phyloP scores from a whole-genome alignment of 2,329 filamentous ascomycete genomes.

The Aspergillus amoenus region DNA sequence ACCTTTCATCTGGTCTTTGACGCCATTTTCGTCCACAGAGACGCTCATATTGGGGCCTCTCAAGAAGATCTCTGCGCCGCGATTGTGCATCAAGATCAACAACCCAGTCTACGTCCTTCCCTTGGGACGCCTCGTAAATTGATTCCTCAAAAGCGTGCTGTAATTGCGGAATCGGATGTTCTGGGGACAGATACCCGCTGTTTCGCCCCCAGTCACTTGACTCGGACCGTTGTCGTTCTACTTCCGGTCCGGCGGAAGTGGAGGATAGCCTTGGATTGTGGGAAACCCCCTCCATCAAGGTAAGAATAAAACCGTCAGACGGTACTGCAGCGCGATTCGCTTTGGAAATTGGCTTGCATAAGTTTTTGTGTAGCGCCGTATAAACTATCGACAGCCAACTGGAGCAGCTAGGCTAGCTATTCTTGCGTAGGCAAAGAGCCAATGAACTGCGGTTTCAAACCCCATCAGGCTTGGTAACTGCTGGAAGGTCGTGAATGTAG shows the following conservation, averaged over 20 bases:
- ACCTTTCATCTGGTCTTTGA: slow-evolving; percentile 65
- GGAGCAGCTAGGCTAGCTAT: neutral
- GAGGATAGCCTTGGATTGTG: neutral
- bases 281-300: slow-evolving; percentile 2
- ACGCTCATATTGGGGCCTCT: slow-evolving; percentile 66
- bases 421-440: slow-evolving; percentile 5
- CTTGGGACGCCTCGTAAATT: slow-evolving; percentile 38
- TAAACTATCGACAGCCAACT: neutral
- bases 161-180: slow-evolving; percentile 43
- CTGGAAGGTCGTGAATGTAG: neutral
- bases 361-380: neutral
- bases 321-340: neutral
- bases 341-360: neutral
- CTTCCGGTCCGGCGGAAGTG: slow-evolving; percentile 6
- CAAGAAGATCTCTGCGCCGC: slow-evolving; percentile 66
- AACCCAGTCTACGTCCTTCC: slow-evolving; percentile 24
- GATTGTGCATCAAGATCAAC: slow-evolving; percentile 40
- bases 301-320: neutral
- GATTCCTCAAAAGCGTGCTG: slow-evolving; percentile 49
- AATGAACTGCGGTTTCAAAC: slow-evolving; percentile 7
- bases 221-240: slow-evolving; percentile 1
- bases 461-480: slow-evolving; percentile 9
- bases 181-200: slow-evolving; percentile 24
- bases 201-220: slow-evolving; percentile 4
- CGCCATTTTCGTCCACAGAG: slow-evolving; percentile 75